These are phyloP conservation scores for Metrosideros polymorpha DNA, from an alignment of 441 rosid species.

Conservation along the genomic window DNA sequence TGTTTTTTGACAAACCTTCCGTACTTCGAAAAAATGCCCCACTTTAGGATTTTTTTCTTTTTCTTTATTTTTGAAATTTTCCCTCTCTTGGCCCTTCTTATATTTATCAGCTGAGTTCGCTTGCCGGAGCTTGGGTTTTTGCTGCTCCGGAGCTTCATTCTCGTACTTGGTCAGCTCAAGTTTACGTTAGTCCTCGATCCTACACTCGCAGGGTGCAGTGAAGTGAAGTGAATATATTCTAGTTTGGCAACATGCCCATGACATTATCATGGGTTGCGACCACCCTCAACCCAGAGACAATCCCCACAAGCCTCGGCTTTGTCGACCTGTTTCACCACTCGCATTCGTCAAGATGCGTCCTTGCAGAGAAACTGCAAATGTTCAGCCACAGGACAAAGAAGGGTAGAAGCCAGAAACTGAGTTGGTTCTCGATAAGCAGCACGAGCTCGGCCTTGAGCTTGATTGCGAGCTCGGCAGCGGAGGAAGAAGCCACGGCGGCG, in stretches of 20 bases:
- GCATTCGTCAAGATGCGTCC: constrained; percentile 21
- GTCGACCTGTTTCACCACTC: constrained; percentile 16
- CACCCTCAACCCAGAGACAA: constrained; percentile 9
- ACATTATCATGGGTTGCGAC: constrained; percentile 20
- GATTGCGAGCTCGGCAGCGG: neutral
- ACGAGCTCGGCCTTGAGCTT: neutral
- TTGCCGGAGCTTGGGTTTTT: neutral
- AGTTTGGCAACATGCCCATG: constrained; percentile 23
- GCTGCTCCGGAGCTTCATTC: neutral
- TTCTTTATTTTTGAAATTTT: no score
- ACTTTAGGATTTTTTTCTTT: neutral
- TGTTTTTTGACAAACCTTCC: neutral
- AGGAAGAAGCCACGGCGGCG: neutral
- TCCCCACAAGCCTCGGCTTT: constrained; percentile 26
- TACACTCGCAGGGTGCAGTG: neutral
- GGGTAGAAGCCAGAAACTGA: constrained; percentile 23
- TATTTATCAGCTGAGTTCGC: neutral
- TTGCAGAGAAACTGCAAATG: constrained; percentile 6
- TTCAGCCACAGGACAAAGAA: constrained; percentile 15
- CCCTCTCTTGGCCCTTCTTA: neutral
- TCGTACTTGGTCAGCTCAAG: neutral
- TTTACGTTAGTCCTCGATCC: neutral
- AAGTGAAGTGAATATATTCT: neutral
- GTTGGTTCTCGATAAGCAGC: constrained; percentile 4
- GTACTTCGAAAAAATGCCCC: neutral